Base-by-base conservation (phyloP, 306 rosid species). In the Echinosophora koreensis region DNA sequence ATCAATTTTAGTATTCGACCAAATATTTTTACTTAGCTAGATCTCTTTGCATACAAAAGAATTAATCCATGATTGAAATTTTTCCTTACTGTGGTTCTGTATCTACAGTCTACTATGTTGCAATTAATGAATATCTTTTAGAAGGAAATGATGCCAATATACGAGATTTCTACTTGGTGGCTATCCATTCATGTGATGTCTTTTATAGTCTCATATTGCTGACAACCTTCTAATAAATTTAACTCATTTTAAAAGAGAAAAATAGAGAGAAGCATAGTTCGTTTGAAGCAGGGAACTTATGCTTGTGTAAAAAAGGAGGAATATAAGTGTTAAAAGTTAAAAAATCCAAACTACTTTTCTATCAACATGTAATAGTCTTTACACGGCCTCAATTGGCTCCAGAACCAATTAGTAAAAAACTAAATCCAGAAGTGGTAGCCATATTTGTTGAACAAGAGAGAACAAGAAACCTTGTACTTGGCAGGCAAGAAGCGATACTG, bases 401-500 rank as follows among this genome's bases (percentile, higher is more conserved):
- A 64, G 56, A 59, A 68, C 17, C 38, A 54, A 69, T 50, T n/a
- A n/a, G n/a, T 28, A 22, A 60, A 30, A 67, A 68, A 57, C 15
- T 74, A 7, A 61, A 65, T 28, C 11, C 52, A 54, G 8, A 70
- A 46, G 10, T 62, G 47, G 46, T 34, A 39, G 60, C 72, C 56
- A 10, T 11, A 32, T 49, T 63, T 63, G n/a, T 39, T 35, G 34
- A 37, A 37, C 3, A 15, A 58, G 41, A 57, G 69, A 44, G 69
- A 56, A 78, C 42, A 38, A 80, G 5, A 70, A 76, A 87, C 98
- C 98, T 94, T 92, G 69, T 86, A 86, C 70, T 85, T 84, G 46
- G 97, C 89, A 17, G 97, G 97, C 66, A 92, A 6, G 62, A 95
- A 90, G 67, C 91, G 78, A 77, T 78, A 92, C 73, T 90, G 90